phyloP scores from a whole-genome alignment of 75 land plant species.

The Pinus albicaulis region DNA sequence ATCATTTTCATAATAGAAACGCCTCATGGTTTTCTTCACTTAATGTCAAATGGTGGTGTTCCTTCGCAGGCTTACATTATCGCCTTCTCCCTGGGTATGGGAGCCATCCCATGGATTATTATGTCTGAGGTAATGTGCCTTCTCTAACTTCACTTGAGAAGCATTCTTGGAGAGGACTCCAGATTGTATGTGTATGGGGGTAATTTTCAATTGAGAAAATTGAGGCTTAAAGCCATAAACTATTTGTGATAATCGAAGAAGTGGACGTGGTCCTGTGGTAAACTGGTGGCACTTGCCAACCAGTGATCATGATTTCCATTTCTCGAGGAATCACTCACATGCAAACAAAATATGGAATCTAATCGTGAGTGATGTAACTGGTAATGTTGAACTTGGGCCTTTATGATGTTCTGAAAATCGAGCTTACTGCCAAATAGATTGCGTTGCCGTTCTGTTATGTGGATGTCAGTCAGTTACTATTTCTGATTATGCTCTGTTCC shows the following conservation, averaged over 20 bases:
- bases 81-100: constrained; percentile 79
- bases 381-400: constrained; percentile 5
- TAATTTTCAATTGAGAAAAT: background rate
- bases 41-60: background rate
- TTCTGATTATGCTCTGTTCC: too few species aligned
- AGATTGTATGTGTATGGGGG: background rate
- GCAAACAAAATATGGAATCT: constrained; percentile 3
- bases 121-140: constrained; percentile 84
- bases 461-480: too few species aligned
- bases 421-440: background rate
- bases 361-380: background rate
- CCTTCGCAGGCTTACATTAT: constrained; percentile 54
- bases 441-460: background rate
- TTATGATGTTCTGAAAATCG: background rate
- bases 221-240: background rate
- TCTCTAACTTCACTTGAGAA: background rate
- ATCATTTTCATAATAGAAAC: background rate
- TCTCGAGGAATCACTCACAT: constrained; percentile 3
- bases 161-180: constrained; percentile 1
- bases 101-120: constrained; percentile 92
- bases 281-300: too few species aligned
- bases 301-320: constrained; percentile 3
- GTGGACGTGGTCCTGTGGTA: background rate
- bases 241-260: background rate
- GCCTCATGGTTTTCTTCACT: background rate